Evolutionary conservation across 2,329 filamentous ascomycete genomes (phyloP).

Genomic region (Ceratocystis lukuohia): DNA sequence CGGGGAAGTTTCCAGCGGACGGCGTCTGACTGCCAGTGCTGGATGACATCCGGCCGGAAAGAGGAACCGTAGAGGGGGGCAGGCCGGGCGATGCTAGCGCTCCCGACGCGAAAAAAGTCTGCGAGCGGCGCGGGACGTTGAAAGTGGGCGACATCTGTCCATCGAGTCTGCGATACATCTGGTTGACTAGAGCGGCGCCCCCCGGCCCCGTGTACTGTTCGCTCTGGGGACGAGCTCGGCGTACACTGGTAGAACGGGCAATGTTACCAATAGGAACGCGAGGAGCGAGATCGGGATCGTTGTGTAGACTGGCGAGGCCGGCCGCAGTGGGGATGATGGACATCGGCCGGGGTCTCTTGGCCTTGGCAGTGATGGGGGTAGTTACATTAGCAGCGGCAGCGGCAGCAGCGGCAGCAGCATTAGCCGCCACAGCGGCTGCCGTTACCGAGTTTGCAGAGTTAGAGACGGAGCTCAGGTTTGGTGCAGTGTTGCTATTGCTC

Average conservation of each 20-base stretch:
- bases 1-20: constrained; percentile 52
- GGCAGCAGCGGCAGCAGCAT: constrained; percentile 14
- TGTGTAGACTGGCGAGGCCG: constrained; percentile 33
- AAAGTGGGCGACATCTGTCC: constrained; percentile 48
- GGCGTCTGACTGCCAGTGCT: constrained; percentile 31
- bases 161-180: constrained; percentile 72
- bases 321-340: constrained; percentile 38
- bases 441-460: constrained; percentile 33
- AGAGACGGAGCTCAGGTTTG: constrained; percentile 30
- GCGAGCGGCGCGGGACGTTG: constrained; percentile 44
- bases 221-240: constrained; percentile 45
- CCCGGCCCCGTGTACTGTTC: constrained; percentile 47
- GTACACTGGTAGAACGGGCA: constrained; percentile 40
- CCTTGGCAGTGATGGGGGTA: constrained; percentile 25
- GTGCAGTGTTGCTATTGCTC: constrained; percentile 28
- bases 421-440: neutral
- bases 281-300: constrained; percentile 60
- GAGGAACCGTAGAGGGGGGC: constrained; percentile 30
- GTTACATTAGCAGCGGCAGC: constrained; percentile 20
- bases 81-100: constrained; percentile 26
- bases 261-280: constrained; percentile 56
- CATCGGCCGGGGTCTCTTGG: constrained; percentile 39
- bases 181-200: constrained; percentile 55
- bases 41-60: constrained; percentile 39
- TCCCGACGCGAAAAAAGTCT: constrained; percentile 49